Conservation (phyloP, 768 basidiomycete genomes). For the Thelephora aurantiotincta region DNA sequence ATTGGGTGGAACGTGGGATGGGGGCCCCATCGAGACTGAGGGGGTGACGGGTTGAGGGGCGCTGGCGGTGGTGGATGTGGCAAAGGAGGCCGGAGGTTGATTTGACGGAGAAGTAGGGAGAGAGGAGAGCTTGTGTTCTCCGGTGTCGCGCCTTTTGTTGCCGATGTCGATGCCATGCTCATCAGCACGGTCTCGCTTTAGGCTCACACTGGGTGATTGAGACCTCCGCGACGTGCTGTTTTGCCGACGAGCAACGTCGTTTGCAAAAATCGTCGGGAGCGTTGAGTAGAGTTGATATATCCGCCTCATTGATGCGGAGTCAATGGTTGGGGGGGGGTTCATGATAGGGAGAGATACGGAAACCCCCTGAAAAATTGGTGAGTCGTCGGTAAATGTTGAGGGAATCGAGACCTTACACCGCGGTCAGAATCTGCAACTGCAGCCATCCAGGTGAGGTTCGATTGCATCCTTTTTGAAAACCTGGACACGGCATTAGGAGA, state of each 20-base stretch:
- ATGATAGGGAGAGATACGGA: conserved; percentile 37
- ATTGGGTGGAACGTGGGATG: neutral
- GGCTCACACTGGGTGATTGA: conserved; percentile 10
- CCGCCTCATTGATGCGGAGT: conserved; percentile 39
- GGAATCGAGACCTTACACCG: conserved; percentile 22
- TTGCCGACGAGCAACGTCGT: conserved; percentile 19
- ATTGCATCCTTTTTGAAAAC: conserved; percentile 46
- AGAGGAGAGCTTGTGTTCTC: conserved; percentile 33
- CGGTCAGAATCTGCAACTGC: conserved; percentile 46
- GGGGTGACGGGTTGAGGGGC: conserved; percentile 3
- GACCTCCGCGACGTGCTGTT: conserved; percentile 14
- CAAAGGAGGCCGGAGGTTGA: conserved; percentile 10
- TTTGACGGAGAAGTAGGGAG: conserved; percentile 17
- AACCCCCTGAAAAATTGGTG: conserved; percentile 1
- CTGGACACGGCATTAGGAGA: conserved; percentile 23
- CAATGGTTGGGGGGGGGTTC: conserved; percentile 37
- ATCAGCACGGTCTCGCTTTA: conserved; percentile 53
- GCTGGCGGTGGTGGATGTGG: conserved; percentile 7
- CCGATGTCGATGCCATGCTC: conserved; percentile 26
- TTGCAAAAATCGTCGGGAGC: conserved; percentile 46
- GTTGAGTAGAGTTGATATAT: conserved; percentile 52
- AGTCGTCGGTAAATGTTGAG: neutral
- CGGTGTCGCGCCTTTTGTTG: conserved; percentile 58
- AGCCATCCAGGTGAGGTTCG: conserved; percentile 60
- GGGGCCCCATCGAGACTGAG: neutral